Evolutionary conservation across 345 rosid species (phyloP).

Genomic region (Populus tremula): DNA sequence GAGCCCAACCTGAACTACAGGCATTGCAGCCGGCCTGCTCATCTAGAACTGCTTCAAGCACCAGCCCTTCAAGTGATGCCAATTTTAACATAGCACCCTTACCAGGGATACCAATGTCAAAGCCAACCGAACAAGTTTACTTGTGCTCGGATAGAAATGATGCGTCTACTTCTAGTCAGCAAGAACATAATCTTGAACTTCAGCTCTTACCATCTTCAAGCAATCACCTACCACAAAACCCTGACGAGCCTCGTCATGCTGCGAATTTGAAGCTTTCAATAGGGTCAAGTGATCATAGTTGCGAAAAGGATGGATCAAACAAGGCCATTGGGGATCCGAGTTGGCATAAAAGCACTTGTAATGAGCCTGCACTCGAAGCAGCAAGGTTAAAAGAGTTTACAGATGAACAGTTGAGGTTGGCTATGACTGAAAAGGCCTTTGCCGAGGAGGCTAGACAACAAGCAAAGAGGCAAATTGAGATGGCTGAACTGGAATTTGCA

Average conservation of each 20-base stretch:
- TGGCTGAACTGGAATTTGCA: constrained; percentile 67
- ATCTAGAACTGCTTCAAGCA: constrained; percentile 69
- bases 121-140: constrained; percentile 20
- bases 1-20: constrained; percentile 46
- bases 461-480: constrained; percentile 68
- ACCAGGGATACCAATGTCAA: constrained; percentile 21
- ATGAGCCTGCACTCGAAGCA: constrained; percentile 28
- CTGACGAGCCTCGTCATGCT: constrained; percentile 27
- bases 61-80: constrained; percentile 70
- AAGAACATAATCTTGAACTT: constrained; percentile 59
- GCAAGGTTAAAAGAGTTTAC: constrained; percentile 48
- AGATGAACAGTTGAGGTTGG: constrained; percentile 48
- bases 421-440: constrained; percentile 58
- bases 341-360: constrained; percentile 9
- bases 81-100: constrained; percentile 46
- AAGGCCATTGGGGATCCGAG: constrained; percentile 4
- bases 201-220: constrained; percentile 59
- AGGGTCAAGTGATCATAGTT: constrained; percentile 31
- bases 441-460: constrained; percentile 70
- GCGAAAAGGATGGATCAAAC: constrained; percentile 6
- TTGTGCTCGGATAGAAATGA: constrained; percentile 20
- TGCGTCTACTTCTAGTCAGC: constrained; percentile 22
- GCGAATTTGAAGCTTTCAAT: constrained; percentile 69
- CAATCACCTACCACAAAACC: constrained; percentile 24
- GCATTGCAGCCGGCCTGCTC: constrained; percentile 50